Conservation (phyloP, 1,139 yeast genomes). For the Saccharomyces hybrid region DNA sequence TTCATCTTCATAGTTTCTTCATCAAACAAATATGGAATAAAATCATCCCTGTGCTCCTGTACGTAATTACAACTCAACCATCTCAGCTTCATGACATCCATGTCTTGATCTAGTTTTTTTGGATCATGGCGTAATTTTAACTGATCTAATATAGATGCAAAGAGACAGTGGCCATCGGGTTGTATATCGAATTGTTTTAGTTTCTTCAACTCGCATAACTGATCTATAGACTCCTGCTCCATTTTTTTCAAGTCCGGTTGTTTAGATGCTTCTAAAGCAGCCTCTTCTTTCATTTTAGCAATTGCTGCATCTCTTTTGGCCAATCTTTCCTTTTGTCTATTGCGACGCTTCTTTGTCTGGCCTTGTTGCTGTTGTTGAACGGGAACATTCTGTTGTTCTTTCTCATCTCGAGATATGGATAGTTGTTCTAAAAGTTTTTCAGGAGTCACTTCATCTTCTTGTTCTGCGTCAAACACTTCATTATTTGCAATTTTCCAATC, state of each 20-base stretch:
- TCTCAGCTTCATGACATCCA: conserved; percentile 49
- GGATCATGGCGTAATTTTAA: conserved; percentile 42
- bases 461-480: conserved; percentile 17
- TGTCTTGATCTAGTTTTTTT: conserved; percentile 2
- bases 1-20: conserved; percentile 56
- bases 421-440: conserved; percentile 56
- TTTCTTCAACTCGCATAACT: conserved; percentile 42
- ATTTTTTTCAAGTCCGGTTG: conserved; percentile 62
- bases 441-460: conserved; percentile 48
- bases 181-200: conserved; percentile 56
- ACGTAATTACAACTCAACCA: conserved; percentile 61
- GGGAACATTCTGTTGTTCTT: conserved; percentile 7
- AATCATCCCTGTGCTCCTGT: conserved; percentile 55
- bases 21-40: conserved; percentile 74
- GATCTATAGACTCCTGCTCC: conserved; percentile 59
- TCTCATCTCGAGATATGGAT: conserved; percentile 32
- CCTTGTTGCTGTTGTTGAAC: conserved; percentile 1
- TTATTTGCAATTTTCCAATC: conserved; percentile 9
- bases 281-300: conserved; percentile 56
- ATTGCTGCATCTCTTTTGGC: conserved; percentile 70
- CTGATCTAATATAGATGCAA: conserved; percentile 81
- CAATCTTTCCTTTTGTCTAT: conserved; percentile 76
- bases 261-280: conserved; percentile 58
- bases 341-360: conserved; percentile 43
- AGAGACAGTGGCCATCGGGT: conserved; percentile 94